Base-by-base conservation (phyloP, 2,329 filamentous ascomycete genomes). In the Trichoderma cornu-damae region DNA sequence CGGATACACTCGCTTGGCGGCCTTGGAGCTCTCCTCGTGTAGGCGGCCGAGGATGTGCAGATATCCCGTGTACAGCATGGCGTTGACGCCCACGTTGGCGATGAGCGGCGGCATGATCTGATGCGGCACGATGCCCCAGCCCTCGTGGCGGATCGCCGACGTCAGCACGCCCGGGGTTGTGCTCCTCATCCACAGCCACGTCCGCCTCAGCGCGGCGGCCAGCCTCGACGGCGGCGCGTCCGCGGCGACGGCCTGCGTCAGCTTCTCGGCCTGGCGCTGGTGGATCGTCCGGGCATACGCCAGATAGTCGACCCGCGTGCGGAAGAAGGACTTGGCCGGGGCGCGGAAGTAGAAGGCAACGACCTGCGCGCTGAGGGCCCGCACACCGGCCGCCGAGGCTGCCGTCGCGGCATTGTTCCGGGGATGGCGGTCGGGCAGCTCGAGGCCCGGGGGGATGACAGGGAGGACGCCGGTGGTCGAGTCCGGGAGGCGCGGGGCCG, bases 321-420 rank as follows among this genome's bases (percentile, higher is more conserved):
- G 84, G 73, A 96, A 96, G 70, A 96, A 96, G 14, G 91, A 89
- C 73, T 96, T 96, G 53, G 91, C 88, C 1, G 92, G 92, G 0
- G 90, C 90, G 57, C 91, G 81, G 69, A 96, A 96, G 74, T 96
- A 96, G 66, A 96, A 96, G 22, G 90, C 87, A 55, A 96, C 82
- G 65, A 90, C 79, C 68, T 95, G 88, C 6, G 90, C 88, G 65
- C 87, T 92, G 61, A 96, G 72, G 26, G 91, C 92, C 46, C 92
- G 87, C 61, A 91, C 88, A 38, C 89, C 84, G 20, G 91, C 91
- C 4, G 91, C 91, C 20, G 89, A 91, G n/a, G 89, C 88, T 47
- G 89, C 91, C 2, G 81, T 84, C 5, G 81, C 80, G 35, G 80
- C 80, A 67, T 82, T 81, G 67, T 70, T 80, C 54, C 78, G 75